Conservation (phyloP, 306 rosid genomes). For the Nissolia schottii region DNA sequence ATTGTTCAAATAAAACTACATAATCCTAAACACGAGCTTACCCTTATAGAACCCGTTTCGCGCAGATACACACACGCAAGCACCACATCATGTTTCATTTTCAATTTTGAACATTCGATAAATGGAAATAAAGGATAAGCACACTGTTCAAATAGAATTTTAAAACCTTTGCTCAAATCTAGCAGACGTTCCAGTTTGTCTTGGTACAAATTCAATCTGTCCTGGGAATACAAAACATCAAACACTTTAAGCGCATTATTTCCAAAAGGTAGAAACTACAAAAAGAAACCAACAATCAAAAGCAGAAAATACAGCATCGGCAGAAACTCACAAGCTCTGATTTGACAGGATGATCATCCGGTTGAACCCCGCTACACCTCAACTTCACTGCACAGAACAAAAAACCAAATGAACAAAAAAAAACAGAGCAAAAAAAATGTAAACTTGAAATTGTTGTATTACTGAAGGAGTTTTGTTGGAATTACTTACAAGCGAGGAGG, state of each 20-base stretch:
- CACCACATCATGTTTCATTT: neutral
- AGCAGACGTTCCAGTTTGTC: conserved; percentile 56
- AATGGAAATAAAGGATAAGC: neutral
- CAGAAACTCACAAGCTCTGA: conserved; percentile 71
- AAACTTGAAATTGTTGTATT: neutral
- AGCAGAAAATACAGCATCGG: neutral
- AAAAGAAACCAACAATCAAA: too few relatives aligned
- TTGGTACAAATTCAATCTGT: conserved; percentile 63
- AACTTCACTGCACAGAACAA: conserved; percentile 56
- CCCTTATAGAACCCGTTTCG: too few relatives aligned
- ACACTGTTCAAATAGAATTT: neutral
- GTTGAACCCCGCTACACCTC: conserved; percentile 72
- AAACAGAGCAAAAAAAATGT: neutral
- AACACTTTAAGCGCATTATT: neutral
- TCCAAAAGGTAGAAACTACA: neutral
- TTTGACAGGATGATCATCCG: conserved; percentile 68
- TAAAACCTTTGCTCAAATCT: conserved; percentile 68
- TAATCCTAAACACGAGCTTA: too few relatives aligned
- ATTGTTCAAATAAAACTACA: too few relatives aligned
- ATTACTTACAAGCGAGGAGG: conserved; percentile 59
- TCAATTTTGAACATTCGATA: neutral
- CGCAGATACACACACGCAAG: too few relatives aligned
- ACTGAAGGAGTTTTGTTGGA: neutral
- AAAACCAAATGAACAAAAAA: neutral
- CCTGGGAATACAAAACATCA: conserved; percentile 41